Evolutionary conservation across 1,139 yeast genomes (phyloP).

Genomic region (Diutina pseudorugosa): DNA sequence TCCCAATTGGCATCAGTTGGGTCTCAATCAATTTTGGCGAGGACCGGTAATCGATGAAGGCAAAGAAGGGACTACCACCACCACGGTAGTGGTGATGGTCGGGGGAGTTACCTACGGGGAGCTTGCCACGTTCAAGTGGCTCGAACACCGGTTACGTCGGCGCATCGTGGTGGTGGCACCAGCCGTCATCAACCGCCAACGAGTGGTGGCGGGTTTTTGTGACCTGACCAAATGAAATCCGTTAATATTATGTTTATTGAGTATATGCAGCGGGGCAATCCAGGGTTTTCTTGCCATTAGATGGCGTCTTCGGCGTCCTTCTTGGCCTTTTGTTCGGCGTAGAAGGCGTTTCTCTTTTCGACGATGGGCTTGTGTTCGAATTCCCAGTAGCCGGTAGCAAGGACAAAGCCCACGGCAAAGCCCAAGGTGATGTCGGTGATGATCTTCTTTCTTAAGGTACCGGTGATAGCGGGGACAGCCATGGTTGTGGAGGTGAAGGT

Average conservation of each 20-base stretch:
- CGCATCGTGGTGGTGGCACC: not conserved
- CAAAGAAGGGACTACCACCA: not conserved
- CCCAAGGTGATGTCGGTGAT: constrained; percentile 72
- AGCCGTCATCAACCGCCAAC: not conserved
- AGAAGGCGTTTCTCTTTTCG: constrained; percentile 73
- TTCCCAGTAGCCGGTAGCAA: constrained; percentile 56
- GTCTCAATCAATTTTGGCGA: not conserved
- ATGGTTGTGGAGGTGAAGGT: constrained; percentile 10
- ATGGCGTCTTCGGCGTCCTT: constrained; percentile 49
- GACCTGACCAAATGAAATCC: too few relatives aligned
- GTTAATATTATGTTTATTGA: not conserved
- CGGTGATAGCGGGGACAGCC: constrained; percentile 87
- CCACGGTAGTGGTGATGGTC: not conserved
- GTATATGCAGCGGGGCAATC: not conserved
- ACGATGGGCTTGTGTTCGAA: constrained; percentile 67
- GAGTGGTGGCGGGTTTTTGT: not conserved
- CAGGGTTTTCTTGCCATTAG: not conserved
- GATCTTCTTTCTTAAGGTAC: constrained; percentile 73
- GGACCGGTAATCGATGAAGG: constrained; percentile 1
- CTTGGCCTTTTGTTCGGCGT: constrained; percentile 63
- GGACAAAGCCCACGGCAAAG: constrained; percentile 30
- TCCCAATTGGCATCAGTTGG: constrained; percentile 33
- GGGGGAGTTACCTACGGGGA: not conserved
- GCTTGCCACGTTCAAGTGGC: not conserved
- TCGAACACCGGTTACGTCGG: not conserved